A percentile compares a stretch with the other conserved stretches of the same genome.
phyloP scores from a whole-genome alignment of 2,329 filamentous ascomycete genomes.

The Colletotrichum tropicicola region DNA sequence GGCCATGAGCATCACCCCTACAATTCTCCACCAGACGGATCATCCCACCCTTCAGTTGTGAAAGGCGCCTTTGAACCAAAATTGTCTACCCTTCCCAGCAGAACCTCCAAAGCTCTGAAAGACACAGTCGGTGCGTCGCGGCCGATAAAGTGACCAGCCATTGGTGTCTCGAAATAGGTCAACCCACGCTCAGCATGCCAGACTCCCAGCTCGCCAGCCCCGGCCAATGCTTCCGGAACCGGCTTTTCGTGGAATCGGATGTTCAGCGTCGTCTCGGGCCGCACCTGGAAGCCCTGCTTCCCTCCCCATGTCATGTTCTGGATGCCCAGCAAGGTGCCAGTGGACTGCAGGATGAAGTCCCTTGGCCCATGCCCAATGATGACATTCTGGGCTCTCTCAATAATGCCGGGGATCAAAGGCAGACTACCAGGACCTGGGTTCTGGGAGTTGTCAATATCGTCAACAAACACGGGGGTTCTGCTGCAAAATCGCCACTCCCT shows the following conservation, averaged over 20 bases:
- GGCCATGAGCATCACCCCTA: too few species aligned
- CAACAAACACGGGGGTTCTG: constrained; percentile 50
- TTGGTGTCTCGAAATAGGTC: constrained; percentile 72
- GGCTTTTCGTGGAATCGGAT: constrained; percentile 63
- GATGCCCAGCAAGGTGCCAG: constrained; percentile 75
- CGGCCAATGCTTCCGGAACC: constrained; percentile 52
- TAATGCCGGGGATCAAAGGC: constrained; percentile 70
- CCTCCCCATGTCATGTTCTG: constrained; percentile 88
- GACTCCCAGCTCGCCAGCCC: constrained; percentile 73
- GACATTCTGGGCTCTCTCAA: constrained; percentile 77
- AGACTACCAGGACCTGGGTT: not conserved
- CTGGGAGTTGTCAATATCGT: constrained; percentile 47
- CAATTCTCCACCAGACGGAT: not conserved
- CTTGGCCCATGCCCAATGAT: constrained; percentile 77
- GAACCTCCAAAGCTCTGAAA: constrained; percentile 77
- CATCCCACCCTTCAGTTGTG: not conserved
- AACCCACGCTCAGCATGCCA: constrained; percentile 78
- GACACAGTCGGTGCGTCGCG: constrained; percentile 75
- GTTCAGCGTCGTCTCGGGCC: constrained; percentile 70
- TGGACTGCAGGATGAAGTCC: constrained; percentile 73
- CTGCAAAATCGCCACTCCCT: constrained; percentile 48
- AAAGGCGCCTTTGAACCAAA: not conserved
- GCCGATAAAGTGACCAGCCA: constrained; percentile 74
- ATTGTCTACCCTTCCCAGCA: constrained; percentile 74
- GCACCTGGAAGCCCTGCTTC: constrained; percentile 71